Conservation (phyloP, 495 filamentous ascomycete species). For the Penicillium subrubescens region DNA sequence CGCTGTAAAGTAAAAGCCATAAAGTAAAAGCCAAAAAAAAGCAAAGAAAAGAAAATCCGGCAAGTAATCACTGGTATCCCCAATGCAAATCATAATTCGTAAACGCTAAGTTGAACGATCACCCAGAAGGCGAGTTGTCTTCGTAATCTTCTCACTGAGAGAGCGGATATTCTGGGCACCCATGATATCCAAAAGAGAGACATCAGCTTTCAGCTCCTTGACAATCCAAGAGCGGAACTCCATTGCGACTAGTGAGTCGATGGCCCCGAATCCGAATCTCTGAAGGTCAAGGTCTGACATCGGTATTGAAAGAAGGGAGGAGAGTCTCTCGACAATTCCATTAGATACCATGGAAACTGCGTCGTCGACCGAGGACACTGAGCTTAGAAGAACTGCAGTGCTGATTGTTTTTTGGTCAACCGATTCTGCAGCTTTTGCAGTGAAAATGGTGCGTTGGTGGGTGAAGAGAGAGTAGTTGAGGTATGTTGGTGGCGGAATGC, state of each 20-base stretch:
- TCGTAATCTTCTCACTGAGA: slow-evolving; percentile 29
- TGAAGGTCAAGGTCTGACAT: slow-evolving; percentile 43
- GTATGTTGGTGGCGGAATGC: slow-evolving; percentile 26
- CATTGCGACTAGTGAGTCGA: slow-evolving; percentile 52
- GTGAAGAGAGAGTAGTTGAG: slow-evolving; percentile 34
- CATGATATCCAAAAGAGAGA: slow-evolving; percentile 45
- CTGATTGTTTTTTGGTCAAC: slow-evolving; percentile 15
- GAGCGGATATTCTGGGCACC: slow-evolving; percentile 29
- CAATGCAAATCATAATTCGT: neutral
- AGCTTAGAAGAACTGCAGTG: slow-evolving; percentile 12
- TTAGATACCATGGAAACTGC: slow-evolving; percentile 25
- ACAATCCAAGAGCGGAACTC: slow-evolving; percentile 50
- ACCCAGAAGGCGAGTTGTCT: slow-evolving; percentile 11
- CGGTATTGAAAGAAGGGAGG: slow-evolving; percentile 34
- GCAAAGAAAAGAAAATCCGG: neutral
- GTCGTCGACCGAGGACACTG: slow-evolving; percentile 10
- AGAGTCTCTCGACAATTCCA: slow-evolving; percentile 29
- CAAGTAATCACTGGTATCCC: neutral
- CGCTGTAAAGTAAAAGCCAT: neutral
- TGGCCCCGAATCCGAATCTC: slow-evolving; percentile 34
- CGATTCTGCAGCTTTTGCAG: neutral
- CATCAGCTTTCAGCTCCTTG: slow-evolving; percentile 37
- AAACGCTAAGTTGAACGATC: neutral
- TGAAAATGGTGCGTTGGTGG: slow-evolving; percentile 19
- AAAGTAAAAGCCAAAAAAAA: neutral